Evolutionary conservation across 495 filamentous ascomycete species (phyloP).

Genomic region (Penicillium canescens): DNA sequence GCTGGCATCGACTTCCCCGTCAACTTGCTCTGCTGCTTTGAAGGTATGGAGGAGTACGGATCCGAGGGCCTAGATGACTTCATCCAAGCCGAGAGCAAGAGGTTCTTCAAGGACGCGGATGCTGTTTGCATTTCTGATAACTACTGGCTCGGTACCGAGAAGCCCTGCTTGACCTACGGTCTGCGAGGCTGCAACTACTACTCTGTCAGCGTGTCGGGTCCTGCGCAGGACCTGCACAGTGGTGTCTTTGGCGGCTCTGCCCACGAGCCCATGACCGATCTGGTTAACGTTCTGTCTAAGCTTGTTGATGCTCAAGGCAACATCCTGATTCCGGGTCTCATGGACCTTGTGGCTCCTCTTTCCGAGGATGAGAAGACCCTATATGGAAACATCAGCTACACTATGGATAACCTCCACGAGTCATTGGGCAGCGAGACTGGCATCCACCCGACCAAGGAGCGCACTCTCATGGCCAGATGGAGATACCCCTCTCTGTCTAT

Average conservation of each 20-base stretch:
- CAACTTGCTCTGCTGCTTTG: slow-evolving; percentile 99
- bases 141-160: slow-evolving; percentile 99
- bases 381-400: slow-evolving; percentile 85
- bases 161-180: slow-evolving; percentile 96
- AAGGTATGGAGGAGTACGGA: slow-evolving; percentile 99
- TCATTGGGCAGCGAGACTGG: slow-evolving; percentile 83
- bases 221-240: slow-evolving; percentile 90
- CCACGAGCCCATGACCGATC: slow-evolving; percentile 97
- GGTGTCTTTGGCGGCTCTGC: slow-evolving; percentile 95
- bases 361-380: slow-evolving; percentile 82
- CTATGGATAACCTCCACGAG: slow-evolving; percentile 92
- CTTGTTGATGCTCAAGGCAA: slow-evolving; percentile 88
- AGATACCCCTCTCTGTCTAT: slow-evolving; percentile 91
- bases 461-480: slow-evolving; percentile 93
- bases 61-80: slow-evolving; percentile 96
- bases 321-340: slow-evolving; percentile 85
- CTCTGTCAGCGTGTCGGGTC: slow-evolving; percentile 80
- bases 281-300: slow-evolving; percentile 75
- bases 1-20: slow-evolving; percentile 94
- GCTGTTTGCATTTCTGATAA: slow-evolving; percentile 99
- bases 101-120: slow-evolving; percentile 91
- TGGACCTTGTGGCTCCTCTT: slow-evolving; percentile 85
- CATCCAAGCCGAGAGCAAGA: slow-evolving; percentile 83
- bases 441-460: slow-evolving; percentile 81
- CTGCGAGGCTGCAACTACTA: slow-evolving; percentile 99